Conservation (phyloP, 371 early-diverging fungal genomes). For the Mucor sp. region DNA sequence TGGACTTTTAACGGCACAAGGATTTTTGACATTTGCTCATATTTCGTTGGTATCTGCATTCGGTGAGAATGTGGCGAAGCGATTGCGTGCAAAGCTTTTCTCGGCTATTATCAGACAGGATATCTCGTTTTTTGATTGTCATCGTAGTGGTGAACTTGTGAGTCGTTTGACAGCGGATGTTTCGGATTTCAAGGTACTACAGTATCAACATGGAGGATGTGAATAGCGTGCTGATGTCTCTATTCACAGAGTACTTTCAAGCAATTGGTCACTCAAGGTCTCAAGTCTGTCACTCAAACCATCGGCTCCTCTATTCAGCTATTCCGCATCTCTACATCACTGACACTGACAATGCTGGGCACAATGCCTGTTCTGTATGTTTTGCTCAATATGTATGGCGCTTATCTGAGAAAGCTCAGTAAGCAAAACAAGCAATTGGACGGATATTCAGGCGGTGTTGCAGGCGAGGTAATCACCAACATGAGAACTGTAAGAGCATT, state of each 20-base stretch:
- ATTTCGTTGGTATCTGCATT: constrained; percentile 72
- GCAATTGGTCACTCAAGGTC: constrained; percentile 68
- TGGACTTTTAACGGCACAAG: constrained; percentile 61
- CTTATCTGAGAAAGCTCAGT: constrained; percentile 65
- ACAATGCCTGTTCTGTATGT: constrained; percentile 73
- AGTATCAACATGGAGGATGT: neutral
- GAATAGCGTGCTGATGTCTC: neutral
- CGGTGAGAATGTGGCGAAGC: constrained; percentile 69
- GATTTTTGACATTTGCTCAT: constrained; percentile 72
- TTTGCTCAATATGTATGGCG: constrained; percentile 71
- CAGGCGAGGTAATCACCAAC: constrained; percentile 71
- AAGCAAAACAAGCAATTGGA: constrained; percentile 57
- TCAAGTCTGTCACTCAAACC: constrained; percentile 71
- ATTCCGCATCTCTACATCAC: constrained; percentile 62
- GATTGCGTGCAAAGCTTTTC: constrained; percentile 61
- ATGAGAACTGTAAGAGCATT: constrained; percentile 80
- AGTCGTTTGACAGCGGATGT: constrained; percentile 71
- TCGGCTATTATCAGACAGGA: constrained; percentile 66
- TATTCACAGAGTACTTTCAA: constrained; percentile 66
- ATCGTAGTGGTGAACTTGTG: constrained; percentile 68
- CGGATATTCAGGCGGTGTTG: constrained; percentile 62
- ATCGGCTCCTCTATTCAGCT: constrained; percentile 71
- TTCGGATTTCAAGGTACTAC: constrained; percentile 66
- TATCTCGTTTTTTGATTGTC: constrained; percentile 72
- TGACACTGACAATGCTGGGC: constrained; percentile 63